Base-by-base conservation (phyloP, 495 filamentous ascomycete species). In the Penicillium taxi region DNA sequence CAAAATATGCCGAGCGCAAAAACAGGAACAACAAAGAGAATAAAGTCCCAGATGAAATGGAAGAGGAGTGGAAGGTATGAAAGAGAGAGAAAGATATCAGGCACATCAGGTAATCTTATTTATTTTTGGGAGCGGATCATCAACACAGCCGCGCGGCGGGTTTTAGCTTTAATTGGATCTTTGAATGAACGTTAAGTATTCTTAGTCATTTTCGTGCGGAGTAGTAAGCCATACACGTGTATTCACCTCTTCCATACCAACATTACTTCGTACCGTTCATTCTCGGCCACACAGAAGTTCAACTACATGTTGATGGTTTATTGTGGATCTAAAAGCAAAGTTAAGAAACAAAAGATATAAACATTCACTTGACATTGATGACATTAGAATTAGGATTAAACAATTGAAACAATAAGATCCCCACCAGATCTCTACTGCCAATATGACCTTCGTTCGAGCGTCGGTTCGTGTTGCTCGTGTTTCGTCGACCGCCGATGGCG, bases 121-220 rank as follows among this genome's bases (percentile, higher is more conserved):
- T 55, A 55, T 55, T 55, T 55, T 55, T 55, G 52, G 49, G 41
- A 26, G 12, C 34, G 39, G n/a, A n/a, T n/a, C n/a, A 45, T 48
- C 48, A 47, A 52, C 47, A 40, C 51, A 51, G 51, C 51, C 51
- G 51, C 51, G 51, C 44, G 51, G 48, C 38, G 39, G 22, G 32
- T 31, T 7, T n/a, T 32, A 28, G 26, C n/a, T 12, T 28, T 13
- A 28, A 28, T 28, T n/a, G n/a, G n/a, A n/a, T n/a, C n/a, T n/a
- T n/a, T n/a, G n/a, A n/a, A n/a, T n/a, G n/a, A n/a, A n/a, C n/a
- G n/a, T n/a, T n/a, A n/a, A n/a, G n/a, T n/a, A n/a, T n/a, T n/a
- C n/a, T n/a, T n/a, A n/a, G n/a, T n/a, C n/a, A n/a, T n/a, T n/a
- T n/a, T n/a, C n/a, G n/a, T n/a, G n/a, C n/a, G n/a, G n/a, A n/a